Evolutionary conservation across 2,329 filamentous ascomycete genomes (phyloP), one percentile per base, ranked within the genome.

Genomic region (Verticillium longisporum): DNA sequence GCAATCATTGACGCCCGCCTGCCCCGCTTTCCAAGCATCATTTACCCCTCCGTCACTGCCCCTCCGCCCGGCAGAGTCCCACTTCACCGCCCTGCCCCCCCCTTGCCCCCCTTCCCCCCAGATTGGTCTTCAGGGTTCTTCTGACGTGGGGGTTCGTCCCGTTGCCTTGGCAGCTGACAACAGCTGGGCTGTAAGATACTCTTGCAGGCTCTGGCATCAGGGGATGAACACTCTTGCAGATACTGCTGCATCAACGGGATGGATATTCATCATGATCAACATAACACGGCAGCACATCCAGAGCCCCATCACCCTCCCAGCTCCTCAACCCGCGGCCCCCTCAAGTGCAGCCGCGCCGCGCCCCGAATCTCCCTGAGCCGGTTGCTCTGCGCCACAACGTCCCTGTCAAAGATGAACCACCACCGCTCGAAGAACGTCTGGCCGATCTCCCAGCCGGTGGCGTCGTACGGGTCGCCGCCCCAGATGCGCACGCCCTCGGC

Each of bases 351-450:
- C 32, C 55, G 31, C 33, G 61, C 59, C 5, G 78, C 76, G 0
- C 83, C 83, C 60, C 82, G 75, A 59, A 77, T 66, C 59, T 66
- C 73, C 63, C 83, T 75, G 75, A 78, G 77, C 58, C 75, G 71
- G 69, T 87, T 86, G 66, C 82, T 83, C 59, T 76, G 76, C 55
- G 79, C 77, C n/a, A 87, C 70, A 15, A 86, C 77, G 11, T 74
- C 73, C 9, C 75, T 68, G 66, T 87, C 83, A 67, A 87, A 81
- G 38, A 83, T 70, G 71, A 84, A 86, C 83, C 83, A 87, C 84
- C 84, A 87, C 50, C 78, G 76, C 69, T 80, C 77, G 69, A 85
- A 86, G 26, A 86, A 70, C n/a, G 77, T 67, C 69, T 86, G 82
- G 1, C 83, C 83, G 13, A 86, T 75, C 68, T 87, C 84, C 83